Percentiles rank a stretch among this genome's conserved stretches.
phyloP scores from a whole-genome alignment of 805 yeast genomes.

The Myxozyma geophila region DNA sequence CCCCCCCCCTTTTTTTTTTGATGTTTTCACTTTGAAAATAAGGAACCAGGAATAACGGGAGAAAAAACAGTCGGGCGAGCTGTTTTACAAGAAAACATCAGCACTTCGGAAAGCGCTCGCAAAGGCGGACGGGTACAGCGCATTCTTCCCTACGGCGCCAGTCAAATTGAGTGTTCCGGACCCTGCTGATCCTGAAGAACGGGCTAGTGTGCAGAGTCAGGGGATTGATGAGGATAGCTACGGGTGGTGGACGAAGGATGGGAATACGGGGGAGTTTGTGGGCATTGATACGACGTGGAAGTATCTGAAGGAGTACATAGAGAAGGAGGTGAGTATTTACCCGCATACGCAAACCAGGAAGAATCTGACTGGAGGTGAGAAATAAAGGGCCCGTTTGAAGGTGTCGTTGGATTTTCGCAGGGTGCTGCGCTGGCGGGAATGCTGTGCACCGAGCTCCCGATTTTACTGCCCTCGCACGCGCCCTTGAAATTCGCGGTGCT shows the following conservation, averaged over 20 bases:
- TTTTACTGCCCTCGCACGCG: constrained; percentile 57
- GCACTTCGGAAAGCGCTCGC: constrained; percentile 77
- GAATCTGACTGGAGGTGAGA: neutral
- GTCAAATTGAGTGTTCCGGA: constrained; percentile 75
- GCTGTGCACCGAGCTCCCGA: constrained; percentile 62
- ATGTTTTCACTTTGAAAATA: too few species aligned
- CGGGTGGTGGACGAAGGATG: constrained; percentile 46
- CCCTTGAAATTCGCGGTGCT: constrained; percentile 72
- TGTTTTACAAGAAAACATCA: constrained; percentile 85
- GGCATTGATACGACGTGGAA: constrained; percentile 53
- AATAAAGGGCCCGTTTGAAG: constrained; percentile 80
- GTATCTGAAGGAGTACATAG: constrained; percentile 58
- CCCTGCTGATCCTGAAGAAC: constrained; percentile 55
- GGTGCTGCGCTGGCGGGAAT: constrained; percentile 89
- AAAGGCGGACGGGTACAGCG: constrained; percentile 65
- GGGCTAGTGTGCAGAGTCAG: constrained; percentile 54
- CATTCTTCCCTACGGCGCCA: constrained; percentile 82
- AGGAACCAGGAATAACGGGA: too few species aligned
- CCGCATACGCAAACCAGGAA: too few species aligned
- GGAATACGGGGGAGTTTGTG: constrained; percentile 43
- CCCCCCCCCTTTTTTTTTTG: too few species aligned
- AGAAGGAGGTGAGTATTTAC: constrained; percentile 51
- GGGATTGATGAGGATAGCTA: constrained; percentile 48
- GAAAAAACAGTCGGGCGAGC: constrained; percentile 62
- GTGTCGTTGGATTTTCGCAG: constrained; percentile 89